Conservation (phyloP, 2,329 filamentous ascomycete genomes). For the Aschersonia sp. region DNA sequence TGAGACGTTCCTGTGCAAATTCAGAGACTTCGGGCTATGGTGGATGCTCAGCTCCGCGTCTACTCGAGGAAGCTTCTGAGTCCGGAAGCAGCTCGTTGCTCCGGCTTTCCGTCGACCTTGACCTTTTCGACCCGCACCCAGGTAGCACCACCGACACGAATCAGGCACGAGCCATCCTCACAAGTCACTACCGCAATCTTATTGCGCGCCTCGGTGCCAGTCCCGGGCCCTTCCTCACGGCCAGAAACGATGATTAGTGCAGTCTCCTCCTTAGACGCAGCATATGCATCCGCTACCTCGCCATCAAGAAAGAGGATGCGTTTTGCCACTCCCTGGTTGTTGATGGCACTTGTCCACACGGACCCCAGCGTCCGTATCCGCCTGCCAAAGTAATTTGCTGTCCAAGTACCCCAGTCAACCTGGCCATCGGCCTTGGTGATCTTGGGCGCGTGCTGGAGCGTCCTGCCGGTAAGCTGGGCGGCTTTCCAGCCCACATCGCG, state of each 20-base stretch:
- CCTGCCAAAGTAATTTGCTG: constrained; percentile 36
- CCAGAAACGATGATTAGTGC: constrained; percentile 1
- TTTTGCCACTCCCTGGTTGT: constrained; percentile 11
- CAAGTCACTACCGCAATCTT: constrained; percentile 3
- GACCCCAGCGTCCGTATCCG: constrained; percentile 47
- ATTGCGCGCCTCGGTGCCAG: neutral
- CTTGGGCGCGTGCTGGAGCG: constrained; percentile 50
- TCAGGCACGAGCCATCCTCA: constrained; percentile 1
- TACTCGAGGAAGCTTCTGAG: neutral
- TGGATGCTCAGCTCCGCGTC: neutral
- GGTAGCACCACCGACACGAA: neutral
- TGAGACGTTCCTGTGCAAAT: neutral
- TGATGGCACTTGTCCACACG: constrained; percentile 42
- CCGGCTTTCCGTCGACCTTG: constrained; percentile 18
- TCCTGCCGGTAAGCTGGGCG: constrained; percentile 6
- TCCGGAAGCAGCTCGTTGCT: constrained; percentile 10
- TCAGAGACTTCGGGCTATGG: no score
- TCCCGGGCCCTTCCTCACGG: constrained; percentile 4
- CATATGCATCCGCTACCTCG: constrained; percentile 8
- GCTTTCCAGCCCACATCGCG: constrained; percentile 14
- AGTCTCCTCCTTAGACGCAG: neutral
- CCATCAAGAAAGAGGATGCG: constrained; percentile 25
- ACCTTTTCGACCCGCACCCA: constrained; percentile 15
- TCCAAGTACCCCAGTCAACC: constrained; percentile 43
- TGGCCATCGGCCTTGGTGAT: constrained; percentile 49